A percentile compares a stretch with the other conserved stretches of the same genome.
Conservation (phyloP, 495 filamentous ascomycete species). For the Physcia stellaris region DNA sequence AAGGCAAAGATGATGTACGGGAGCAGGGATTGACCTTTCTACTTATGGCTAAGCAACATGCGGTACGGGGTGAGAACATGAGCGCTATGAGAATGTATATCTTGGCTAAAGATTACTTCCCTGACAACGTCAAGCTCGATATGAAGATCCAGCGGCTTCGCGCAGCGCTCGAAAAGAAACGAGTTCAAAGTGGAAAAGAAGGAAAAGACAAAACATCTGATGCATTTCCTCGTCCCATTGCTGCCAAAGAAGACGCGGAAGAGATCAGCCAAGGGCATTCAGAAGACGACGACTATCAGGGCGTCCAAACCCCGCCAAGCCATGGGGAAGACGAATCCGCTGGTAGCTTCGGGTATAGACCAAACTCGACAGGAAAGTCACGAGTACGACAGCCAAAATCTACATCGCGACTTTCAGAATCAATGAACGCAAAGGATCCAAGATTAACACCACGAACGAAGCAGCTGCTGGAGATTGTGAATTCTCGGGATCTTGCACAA, state of each 20-base stretch:
- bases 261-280: slow-evolving; percentile 25
- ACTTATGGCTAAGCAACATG: slow-evolving; percentile 85
- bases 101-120: slow-evolving; percentile 72
- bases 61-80: slow-evolving; percentile 61
- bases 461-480: slow-evolving; percentile 69
- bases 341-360: slow-evolving; percentile 27
- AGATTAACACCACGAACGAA: slow-evolving; percentile 51
- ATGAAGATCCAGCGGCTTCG: slow-evolving; percentile 62
- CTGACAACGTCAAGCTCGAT: slow-evolving; percentile 66
- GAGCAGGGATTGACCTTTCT: slow-evolving; percentile 73
- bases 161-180: slow-evolving; percentile 39
- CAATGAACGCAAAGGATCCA: neutral
- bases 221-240: too few relatives aligned
- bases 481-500: slow-evolving; percentile 59
- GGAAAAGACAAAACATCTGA: slow-evolving; percentile 23
- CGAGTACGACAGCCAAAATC: slow-evolving; percentile 9
- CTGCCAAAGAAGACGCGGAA: too few relatives aligned
- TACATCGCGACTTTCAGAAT: slow-evolving; percentile 10
- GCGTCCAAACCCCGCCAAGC: slow-evolving; percentile 5
- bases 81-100: slow-evolving; percentile 79
- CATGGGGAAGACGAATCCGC: slow-evolving; percentile 26
- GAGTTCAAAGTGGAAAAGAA: slow-evolving; percentile 14
- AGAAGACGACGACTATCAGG: slow-evolving; percentile 3
- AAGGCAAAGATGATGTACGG: slow-evolving; percentile 56
- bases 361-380: slow-evolving; percentile 20